A percentile compares a stretch with the other conserved stretches of the same genome.
Evolutionary conservation across 768 basidiomycete genomes (phyloP).

Genomic region (Amanita subjunquillea): DNA sequence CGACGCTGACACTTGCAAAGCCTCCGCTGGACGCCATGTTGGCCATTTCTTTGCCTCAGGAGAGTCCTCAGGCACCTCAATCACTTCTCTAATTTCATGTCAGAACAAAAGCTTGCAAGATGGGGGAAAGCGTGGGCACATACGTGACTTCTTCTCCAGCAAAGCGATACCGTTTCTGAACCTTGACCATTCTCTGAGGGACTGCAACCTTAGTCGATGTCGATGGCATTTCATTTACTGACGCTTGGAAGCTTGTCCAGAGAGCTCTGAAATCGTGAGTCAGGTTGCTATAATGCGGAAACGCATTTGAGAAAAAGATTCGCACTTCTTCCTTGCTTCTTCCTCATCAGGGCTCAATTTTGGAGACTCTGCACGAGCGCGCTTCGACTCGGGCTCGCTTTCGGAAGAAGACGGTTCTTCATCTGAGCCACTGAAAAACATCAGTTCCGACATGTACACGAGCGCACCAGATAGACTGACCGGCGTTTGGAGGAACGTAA

Average conservation of each 20-base stretch:
- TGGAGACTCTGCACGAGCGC: slow-evolving; percentile 18
- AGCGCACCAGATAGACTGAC: slow-evolving; percentile 11
- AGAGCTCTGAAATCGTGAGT: slow-evolving; percentile 32
- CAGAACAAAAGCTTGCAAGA: neutral
- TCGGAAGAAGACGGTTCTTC: slow-evolving; percentile 31
- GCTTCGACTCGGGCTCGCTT: slow-evolving; percentile 21
- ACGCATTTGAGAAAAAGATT: neutral
- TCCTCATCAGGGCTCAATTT: slow-evolving; percentile 22
- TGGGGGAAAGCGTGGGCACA: slow-evolving; percentile 16
- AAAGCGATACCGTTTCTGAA: slow-evolving; percentile 62
- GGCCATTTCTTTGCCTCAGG: slow-evolving; percentile 74
- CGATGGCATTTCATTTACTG: slow-evolving; percentile 28
- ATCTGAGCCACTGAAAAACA: slow-evolving; percentile 12
- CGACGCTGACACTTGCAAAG: neutral
- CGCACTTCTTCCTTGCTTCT: slow-evolving; percentile 35
- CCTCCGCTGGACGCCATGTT: slow-evolving; percentile 24
- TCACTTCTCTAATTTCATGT: slow-evolving; percentile 45
- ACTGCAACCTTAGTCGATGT: neutral
- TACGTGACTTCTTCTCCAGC: slow-evolving; percentile 72
- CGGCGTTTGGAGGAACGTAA: slow-evolving; percentile 44
- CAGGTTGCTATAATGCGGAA: neutral
- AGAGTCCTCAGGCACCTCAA: slow-evolving; percentile 65
- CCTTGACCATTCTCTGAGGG: slow-evolving; percentile 38
- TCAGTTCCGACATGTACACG: neutral
- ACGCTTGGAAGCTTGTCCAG: slow-evolving; percentile 63